Conservation (phyloP, 2,329 filamentous ascomycete genomes). For the Sarocladium oryzae region DNA sequence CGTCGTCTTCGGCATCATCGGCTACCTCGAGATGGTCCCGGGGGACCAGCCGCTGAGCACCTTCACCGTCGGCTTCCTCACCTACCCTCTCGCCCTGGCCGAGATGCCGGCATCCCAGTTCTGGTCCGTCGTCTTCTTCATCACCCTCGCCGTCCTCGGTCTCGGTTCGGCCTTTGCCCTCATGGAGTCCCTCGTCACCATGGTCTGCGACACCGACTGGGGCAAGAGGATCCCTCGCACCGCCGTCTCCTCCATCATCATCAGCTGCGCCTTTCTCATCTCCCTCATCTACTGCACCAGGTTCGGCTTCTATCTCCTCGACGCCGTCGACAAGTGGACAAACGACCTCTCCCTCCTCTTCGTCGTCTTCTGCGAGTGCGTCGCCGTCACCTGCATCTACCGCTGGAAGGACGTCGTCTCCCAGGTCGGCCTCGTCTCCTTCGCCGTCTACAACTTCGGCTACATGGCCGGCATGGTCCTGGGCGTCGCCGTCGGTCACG, state of each 20-base stretch:
- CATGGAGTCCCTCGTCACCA: constrained; percentile 48
- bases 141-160: constrained; percentile 50
- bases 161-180: constrained; percentile 53
- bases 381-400: constrained; percentile 46
- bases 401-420: constrained; percentile 41
- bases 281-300: constrained; percentile 50
- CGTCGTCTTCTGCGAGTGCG: constrained; percentile 45
- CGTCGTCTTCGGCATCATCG: constrained; percentile 47
- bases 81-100: constrained; percentile 46
- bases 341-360: constrained; percentile 49
- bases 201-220: constrained; percentile 39
- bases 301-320: constrained; percentile 49
- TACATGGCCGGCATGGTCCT: constrained; percentile 42
- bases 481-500: constrained; percentile 41
- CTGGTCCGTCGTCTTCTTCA: constrained; percentile 52
- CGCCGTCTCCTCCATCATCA: constrained; percentile 41
- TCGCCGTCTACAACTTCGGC: constrained; percentile 36
- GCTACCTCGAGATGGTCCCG: constrained; percentile 32
- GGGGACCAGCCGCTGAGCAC: constrained; percentile 33
- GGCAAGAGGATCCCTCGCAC: constrained; percentile 35
- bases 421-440: constrained; percentile 32
- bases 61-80: constrained; percentile 52
- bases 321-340: constrained; percentile 48
- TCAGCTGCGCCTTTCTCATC: constrained; percentile 43
- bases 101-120: constrained; percentile 52